Base-by-base conservation (phyloP, 83 land plant genomes). In the Diphasiastrum complanatum region DNA sequence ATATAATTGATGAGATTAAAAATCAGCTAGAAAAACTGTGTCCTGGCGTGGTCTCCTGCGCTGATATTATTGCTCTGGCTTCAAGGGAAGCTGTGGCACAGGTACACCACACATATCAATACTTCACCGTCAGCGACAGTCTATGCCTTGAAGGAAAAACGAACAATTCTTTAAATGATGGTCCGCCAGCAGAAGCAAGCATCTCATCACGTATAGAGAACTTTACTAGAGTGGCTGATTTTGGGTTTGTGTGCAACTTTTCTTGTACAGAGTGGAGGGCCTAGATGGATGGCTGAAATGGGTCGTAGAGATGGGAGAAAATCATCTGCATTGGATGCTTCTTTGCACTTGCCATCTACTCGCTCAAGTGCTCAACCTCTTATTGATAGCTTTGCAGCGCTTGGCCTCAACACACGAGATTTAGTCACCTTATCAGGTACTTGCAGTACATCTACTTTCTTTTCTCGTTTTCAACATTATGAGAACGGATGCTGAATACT, bases 1-100 rank as follows among this genome's bases (percentile, higher is more conserved):
- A 26, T 34, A 76, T 76, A 2, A 66, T 83, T 18, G 80, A 79
- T 25, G 55, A 77, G 3, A 75, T 72, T 0, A 83, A 83, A 61
- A 57, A 65, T 6, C 33, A 64, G n/a, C 60, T 83, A 4, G 87
- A 79, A 41, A 25, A 74, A 1, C 45, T 74, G 22, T 83, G 87
- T 48, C 76, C 87, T 0, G 78, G 71, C 25, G 69, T 65, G 14
- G 87, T 83, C 41, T 83, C 87, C 12, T 83, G 87, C 57, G 87
- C 83, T 36, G 83, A 83, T 62, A 74, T 77, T 29, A 48, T 83
- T 25, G 80, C 71, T 48, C 64, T 83, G 31, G 86, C 83, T 31
- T 80, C 83, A 8, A 51, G 87, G 34, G 87, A 83, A 52, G 76
- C 81, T 3, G 87, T 83, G 16, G 73, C 52, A 45, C 0, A 70